phyloP scores from a whole-genome alignment of 1,284 basidiomycete species.

The Austropuccinia psidii region DNA sequence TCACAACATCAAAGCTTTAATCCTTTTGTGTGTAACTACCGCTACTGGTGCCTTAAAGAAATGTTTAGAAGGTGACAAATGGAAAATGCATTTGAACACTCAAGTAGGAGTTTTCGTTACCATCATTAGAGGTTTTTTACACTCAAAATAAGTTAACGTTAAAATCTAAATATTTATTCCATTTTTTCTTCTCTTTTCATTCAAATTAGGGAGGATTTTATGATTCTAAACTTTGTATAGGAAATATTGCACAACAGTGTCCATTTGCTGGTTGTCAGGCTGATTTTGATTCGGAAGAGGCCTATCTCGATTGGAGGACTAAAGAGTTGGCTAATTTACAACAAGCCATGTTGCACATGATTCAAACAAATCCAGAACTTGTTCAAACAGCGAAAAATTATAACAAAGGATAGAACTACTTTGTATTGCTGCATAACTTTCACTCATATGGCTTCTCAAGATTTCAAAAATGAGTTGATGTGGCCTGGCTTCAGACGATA shows the following conservation, averaged over 20 bases:
- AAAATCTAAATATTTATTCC: conserved; percentile 42
- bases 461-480: no score
- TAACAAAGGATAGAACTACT: no score
- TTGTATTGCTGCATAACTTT: no score
- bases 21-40: conserved; percentile 87
- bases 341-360: conserved; percentile 79
- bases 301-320: conserved; percentile 75
- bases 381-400: no score
- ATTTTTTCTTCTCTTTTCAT: background rate
- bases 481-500: no score
- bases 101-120: conserved; percentile 81
- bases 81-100: conserved; percentile 84
- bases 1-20: conserved; percentile 92
- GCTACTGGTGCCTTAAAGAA: conserved; percentile 56
- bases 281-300: conserved; percentile 72
- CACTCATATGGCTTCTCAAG: no score
- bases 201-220: conserved; percentile 23
- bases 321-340: conserved; percentile 76
- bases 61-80: conserved; percentile 60
- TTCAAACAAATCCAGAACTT: conserved; percentile 75
- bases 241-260: conserved; percentile 76
- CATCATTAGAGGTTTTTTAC: conserved; percentile 70
- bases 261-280: conserved; percentile 75
- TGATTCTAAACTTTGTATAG: conserved; percentile 66
- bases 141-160: conserved; percentile 37